Evolutionary conservation across 495 filamentous ascomycete species (phyloP).

Genomic region (Podospora pseudoanserina): DNA sequence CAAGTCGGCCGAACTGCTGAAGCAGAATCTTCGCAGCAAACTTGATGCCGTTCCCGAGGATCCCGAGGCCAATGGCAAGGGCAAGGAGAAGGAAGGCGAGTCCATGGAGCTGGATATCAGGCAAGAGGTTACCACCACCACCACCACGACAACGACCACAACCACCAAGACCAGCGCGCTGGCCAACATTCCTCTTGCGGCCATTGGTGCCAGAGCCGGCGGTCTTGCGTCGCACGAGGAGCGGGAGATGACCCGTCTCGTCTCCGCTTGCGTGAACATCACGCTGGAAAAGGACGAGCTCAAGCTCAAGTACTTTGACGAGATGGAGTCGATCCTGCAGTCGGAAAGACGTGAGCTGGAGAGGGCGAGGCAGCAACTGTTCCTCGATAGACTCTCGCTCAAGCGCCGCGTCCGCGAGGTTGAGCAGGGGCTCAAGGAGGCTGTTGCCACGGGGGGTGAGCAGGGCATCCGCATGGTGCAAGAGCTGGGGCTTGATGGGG

Average conservation of each 20-base stretch:
- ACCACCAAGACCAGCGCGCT: conserved; percentile 56
- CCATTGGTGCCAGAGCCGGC: conserved; percentile 78
- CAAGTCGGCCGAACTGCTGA: conserved; percentile 79
- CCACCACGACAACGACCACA: conserved; percentile 41
- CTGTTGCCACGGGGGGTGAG: conserved; percentile 56
- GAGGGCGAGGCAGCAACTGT: conserved; percentile 83
- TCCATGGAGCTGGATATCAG: conserved; percentile 54
- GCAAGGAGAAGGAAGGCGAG: conserved; percentile 54
- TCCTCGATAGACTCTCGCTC: conserved; percentile 85
- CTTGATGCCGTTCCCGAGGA: conserved; percentile 62
- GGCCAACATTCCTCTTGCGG: conserved; percentile 75
- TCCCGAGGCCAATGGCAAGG: conserved; percentile 39
- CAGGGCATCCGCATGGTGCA: conserved; percentile 55
- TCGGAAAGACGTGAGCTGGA: conserved; percentile 92
- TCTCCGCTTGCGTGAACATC: conserved; percentile 79
- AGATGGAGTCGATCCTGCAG: conserved; percentile 87
- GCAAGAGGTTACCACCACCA: conserved; percentile 38
- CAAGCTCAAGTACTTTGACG: conserved; percentile 88
- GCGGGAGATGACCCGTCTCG: conserved; percentile 88
- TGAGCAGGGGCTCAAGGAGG: conserved; percentile 68
- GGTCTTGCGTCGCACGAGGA: conserved; percentile 93
- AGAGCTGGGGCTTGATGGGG: conserved; percentile 44
- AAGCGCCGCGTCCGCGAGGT: conserved; percentile 80
- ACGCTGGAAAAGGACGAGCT: conserved; percentile 79
- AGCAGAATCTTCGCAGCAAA: conserved; percentile 65